Evolutionary conservation across 2,329 filamentous ascomycete genomes (phyloP), one percentile per base, ranked within the genome.

Genomic region (Ophiocordyceps sinensis): DNA sequence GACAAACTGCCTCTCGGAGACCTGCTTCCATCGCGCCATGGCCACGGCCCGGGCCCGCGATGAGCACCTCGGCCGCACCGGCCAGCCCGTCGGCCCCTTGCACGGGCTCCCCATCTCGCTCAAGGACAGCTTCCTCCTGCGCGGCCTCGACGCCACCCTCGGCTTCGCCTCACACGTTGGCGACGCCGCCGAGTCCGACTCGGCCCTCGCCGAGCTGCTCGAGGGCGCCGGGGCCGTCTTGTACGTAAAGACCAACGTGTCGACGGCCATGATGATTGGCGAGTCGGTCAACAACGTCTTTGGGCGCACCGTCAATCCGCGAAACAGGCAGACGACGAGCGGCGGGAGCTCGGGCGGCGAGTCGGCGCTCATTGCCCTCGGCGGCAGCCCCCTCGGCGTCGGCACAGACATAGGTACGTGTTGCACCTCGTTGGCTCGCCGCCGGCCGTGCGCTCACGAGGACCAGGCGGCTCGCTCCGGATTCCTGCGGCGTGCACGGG

Each of bases 341-440:
- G 80, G 80, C 11, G 80, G 80, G 10, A 77, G 71, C 31, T 79
- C 76, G 0, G 80, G 80, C 3, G 80, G 80, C 36, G 80, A 84
- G 52, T 70, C 71, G 6, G 78, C 79, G 0, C 63, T 84, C 3
- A 67, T 84, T 30, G 61, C 64, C 0, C 68, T 82, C 43, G 53
- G 55, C 8, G 80, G 79, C 14, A 75, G 71, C 44, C 65, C 70
- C 1, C 45, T 81, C 1, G 80, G 80, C 10, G 63, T 81, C 0
- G 78, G 77, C 1, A 77, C 77, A 0, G 78, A 82, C 46, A 80
- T 82, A 41, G 64, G 59, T 60, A 43, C 37, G n/a, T n/a, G n/a
- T n/a, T 0, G 2, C 21, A 15, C n/a, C 17, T 8, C 14, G 15
- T 9, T 11, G 5, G 14, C 28, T 17, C 3, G 14, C 21, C 26